These are phyloP conservation scores for Glutinoglossum americanum DNA, from an alignment of 495 filamentous ascomycete genomes.

Conservation along the genomic window DNA sequence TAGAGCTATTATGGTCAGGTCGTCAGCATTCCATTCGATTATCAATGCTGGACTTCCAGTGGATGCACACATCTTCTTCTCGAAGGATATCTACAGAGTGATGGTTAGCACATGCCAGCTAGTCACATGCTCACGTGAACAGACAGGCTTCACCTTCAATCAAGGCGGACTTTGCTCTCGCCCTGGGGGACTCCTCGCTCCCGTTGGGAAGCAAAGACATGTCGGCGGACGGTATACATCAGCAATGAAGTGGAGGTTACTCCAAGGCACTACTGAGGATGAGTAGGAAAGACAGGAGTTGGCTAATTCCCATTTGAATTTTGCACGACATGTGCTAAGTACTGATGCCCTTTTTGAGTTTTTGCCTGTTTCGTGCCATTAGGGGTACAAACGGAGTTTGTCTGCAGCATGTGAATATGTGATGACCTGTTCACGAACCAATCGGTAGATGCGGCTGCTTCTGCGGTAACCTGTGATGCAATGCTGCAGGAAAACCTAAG, in stretches of 20 bases:
- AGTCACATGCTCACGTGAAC: not conserved
- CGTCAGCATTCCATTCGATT: not conserved
- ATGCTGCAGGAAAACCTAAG: not conserved
- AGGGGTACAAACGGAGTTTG: too few species aligned
- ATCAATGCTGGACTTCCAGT: not conserved
- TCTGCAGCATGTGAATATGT: not conserved
- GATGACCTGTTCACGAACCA: not conserved
- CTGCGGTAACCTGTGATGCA: not conserved
- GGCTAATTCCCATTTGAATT: too few species aligned
- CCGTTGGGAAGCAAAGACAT: not conserved
- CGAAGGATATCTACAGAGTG: constrained; percentile 16
- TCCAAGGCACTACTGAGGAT: not conserved
- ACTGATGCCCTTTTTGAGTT: too few species aligned
- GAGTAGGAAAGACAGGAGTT: not conserved
- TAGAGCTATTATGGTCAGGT: constrained; percentile 10
- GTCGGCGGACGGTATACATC: not conserved
- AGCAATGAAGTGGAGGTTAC: not conserved
- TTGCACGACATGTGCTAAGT: too few species aligned
- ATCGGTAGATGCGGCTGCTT: not conserved
- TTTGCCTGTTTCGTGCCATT: too few species aligned
- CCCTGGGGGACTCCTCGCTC: not conserved
- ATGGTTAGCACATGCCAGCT: not conserved
- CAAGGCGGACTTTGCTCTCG: not conserved
- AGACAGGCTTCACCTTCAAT: not conserved
- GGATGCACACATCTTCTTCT: constrained; percentile 16